Percentiles rank a stretch among this genome's conserved stretches.
Evolutionary conservation across 805 yeast genomes (phyloP).

Genomic region (Spathaspora hagerdaliae): DNA sequence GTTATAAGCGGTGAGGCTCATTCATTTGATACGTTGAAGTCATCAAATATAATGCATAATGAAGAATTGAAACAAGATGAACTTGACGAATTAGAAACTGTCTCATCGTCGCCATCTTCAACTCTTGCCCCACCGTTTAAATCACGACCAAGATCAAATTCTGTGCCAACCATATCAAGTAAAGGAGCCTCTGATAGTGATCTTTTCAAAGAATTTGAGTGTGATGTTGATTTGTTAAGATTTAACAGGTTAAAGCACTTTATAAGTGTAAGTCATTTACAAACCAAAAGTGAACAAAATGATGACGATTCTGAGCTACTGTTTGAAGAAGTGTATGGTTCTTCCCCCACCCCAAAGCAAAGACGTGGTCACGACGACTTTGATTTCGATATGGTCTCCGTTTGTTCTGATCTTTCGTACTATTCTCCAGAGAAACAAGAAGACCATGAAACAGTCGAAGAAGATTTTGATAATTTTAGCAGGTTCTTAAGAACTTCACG

Average conservation of each 20-base stretch:
- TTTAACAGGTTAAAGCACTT: constrained; percentile 19
- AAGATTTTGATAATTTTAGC: constrained; percentile 24
- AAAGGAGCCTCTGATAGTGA: constrained; percentile 4
- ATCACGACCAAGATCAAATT: constrained; percentile 13
- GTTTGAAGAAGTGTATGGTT: constrained; percentile 5
- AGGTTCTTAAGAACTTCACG: constrained; percentile 31
- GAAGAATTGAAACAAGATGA: background rate
- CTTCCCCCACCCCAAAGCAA: constrained; percentile 4
- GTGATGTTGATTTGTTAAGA: constrained; percentile 14
- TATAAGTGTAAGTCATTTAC: constrained; percentile 12
- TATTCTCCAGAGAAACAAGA: constrained; percentile 13
- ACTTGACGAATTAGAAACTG: constrained; percentile 5
- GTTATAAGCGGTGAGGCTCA: background rate
- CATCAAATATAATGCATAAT: constrained; percentile 4
- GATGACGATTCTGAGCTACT: background rate
- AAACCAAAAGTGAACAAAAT: background rate
- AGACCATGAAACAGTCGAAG: background rate
- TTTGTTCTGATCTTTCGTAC: constrained; percentile 19
- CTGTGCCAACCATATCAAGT: constrained; percentile 14
- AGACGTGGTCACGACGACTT: background rate
- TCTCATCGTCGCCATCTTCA: constrained; percentile 8
- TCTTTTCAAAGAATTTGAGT: constrained; percentile 9
- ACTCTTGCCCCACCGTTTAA: background rate
- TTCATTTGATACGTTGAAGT: constrained; percentile 5
- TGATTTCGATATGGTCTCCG: constrained; percentile 12